Evolutionary conservation across 331 rosid species (phyloP), one percentile per base, ranked within the genome.

Genomic region (Malus hybrid): DNA sequence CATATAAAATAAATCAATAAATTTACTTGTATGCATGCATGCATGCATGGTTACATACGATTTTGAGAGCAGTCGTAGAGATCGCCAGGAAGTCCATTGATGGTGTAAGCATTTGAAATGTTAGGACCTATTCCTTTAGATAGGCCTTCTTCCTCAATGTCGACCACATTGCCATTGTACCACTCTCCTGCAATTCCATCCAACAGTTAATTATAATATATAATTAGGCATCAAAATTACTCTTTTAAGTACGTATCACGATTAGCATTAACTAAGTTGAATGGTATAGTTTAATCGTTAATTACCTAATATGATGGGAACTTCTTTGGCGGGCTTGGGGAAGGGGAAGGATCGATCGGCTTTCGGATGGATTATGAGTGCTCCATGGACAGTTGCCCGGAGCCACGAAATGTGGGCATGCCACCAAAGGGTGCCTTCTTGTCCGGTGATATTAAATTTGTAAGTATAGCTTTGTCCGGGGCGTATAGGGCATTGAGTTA

Each of bases 361-460:
- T 75, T 46, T 80, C 0, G 87, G 87, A 24, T 22, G 80, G 75
- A 86, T 80, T 61, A 86, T 73, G 67, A 86, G 85, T 15, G 89
- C 87, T 6, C 89, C 87, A 3, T 86, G 48, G 67, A 86, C 85
- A 14, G 89, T 86, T 62, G 89, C 85, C 0, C 89, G 89, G 71
- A 86, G 84, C 85, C 83, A 83, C 3, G 85, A 68, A 3, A 66
- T 11, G 30, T 86, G 89, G 1, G 89, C 85, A 33, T 86, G 89
- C 89, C 89, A 86, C 89, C 89, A 86, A 13, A 86, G 82, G 11
- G 89, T 86, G 3, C 89, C 89, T 64, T 86, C 89, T 32, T 86
- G 87, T 36, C 83, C 85, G n/a, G 72, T 86, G 71, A 86, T 71
- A 1, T 86, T 86, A 70, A 86, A 86, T 64, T 66, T 83, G 75